Conservation (phyloP, 176 grass and related monocot species). For the Eremochloa ophiuroides region DNA sequence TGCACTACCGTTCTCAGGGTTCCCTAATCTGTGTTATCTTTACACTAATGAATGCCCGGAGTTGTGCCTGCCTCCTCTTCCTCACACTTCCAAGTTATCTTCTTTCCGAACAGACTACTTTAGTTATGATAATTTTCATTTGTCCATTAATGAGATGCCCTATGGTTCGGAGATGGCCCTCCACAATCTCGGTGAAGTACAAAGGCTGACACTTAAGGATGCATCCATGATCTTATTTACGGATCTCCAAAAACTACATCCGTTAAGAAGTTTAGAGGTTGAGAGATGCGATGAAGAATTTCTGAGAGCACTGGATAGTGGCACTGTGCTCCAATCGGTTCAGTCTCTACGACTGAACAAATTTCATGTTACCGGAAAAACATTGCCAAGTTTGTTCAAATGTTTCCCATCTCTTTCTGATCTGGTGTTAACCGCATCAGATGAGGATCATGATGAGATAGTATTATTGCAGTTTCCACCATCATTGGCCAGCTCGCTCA, state of each 20-base stretch:
- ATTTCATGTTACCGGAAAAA: background rate
- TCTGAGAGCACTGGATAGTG: background rate
- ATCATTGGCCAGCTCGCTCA: background rate
- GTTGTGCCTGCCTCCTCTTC: background rate
- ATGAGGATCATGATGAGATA: background rate
- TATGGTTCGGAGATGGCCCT: background rate
- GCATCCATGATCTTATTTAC: background rate
- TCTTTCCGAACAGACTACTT: rapidly evolving
- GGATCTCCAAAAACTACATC: background rate
- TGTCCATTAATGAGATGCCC: background rate
- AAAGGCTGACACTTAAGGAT: rapidly evolving
- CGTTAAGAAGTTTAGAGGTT: background rate
- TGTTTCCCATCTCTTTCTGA: background rate
- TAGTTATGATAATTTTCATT: rapidly evolving
- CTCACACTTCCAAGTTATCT: background rate
- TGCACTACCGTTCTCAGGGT: background rate
- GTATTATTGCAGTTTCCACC: background rate
- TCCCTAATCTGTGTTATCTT: background rate
- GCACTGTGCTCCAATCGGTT: background rate
- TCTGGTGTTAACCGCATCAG: background rate
- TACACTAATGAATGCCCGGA: rapidly evolving
- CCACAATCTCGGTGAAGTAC: background rate
- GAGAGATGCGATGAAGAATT: background rate
- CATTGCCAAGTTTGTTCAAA: background rate
- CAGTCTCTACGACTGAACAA: rapidly evolving